Evolutionary conservation across 805 yeast genomes (phyloP), one percentile per base, ranked within the genome.

Genomic region (Kodamaea leandrae): DNA sequence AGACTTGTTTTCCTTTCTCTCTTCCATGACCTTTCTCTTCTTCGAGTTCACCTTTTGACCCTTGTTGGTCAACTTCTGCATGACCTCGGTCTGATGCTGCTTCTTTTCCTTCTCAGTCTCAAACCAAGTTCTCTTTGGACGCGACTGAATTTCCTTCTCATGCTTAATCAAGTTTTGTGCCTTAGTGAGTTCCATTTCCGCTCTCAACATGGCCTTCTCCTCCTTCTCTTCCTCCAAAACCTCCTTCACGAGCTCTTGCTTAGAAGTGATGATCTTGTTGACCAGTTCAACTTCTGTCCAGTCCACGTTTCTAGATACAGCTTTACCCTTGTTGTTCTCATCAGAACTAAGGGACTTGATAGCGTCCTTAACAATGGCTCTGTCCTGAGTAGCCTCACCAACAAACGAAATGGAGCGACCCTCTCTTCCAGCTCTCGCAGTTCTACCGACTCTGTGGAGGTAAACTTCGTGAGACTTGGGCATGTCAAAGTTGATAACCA

Each of bases 71-170:
- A 70, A 57, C 34, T 65, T 68, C 24, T 58, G 63, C 61, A 64
- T 54, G 6, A 59, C 72, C 38, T 50, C 58, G 13, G 61, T 50
- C 59, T 55, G 62, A 60, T 46, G 67, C 52, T 52, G 66, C 63
- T 71, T 66, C 63, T 79, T 78, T 25, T 78, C 82, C 36, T 62
- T 64, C 45, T 76, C 80, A 24, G 72, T 55, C 64, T 87, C 91
- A 63, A 93, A 91, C 99, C 99, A 93, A 0, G 99, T 93, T 68
- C 99, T 80, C 63, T 78, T 88, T 24, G 99, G 98, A 56, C 97
- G 78, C 1, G 96, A 70, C 49, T 78, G 76, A 56, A 93, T 93
- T 63, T 93, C 98, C 39, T 77, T 77, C 50, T 80, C 78, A 54
- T 86, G 89, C 57, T 77, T 83, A 48, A 93, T 66, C 60, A 93